Conservation (phyloP, 2,329 filamentous ascomycete genomes). For the Coniochaeta sp. region DNA sequence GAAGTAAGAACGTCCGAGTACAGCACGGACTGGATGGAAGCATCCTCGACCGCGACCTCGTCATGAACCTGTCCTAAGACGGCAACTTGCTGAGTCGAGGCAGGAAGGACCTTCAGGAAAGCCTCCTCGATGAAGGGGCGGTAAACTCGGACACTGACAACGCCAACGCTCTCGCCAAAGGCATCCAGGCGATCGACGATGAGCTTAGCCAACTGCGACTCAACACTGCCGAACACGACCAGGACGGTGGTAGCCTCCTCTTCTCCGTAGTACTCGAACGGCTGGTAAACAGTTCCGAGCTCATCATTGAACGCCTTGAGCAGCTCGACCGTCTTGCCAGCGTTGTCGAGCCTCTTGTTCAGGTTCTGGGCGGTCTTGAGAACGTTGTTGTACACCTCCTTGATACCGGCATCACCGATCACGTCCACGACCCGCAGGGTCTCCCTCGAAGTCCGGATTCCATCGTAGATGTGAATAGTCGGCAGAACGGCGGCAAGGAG, state of each 20-base stretch:
- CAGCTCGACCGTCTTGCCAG: slow-evolving; percentile 63
- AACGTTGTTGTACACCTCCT: slow-evolving; percentile 59
- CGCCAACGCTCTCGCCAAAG: slow-evolving; percentile 72
- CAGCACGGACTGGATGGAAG: slow-evolving; percentile 70
- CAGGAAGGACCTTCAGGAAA: slow-evolving; percentile 76
- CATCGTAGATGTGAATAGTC: slow-evolving; percentile 75
- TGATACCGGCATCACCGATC: slow-evolving; percentile 56
- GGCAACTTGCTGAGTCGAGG: slow-evolving; percentile 66
- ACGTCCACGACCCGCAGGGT: slow-evolving; percentile 67
- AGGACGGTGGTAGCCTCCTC: slow-evolving; percentile 71
- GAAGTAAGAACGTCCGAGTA: slow-evolving; percentile 89
- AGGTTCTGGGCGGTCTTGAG: slow-evolving; percentile 51
- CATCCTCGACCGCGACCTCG: slow-evolving; percentile 65
- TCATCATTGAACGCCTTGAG: slow-evolving; percentile 77
- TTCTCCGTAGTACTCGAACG: slow-evolving; percentile 93
- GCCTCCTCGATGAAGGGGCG: slow-evolving; percentile 92
- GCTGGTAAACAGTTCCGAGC: slow-evolving; percentile 84
- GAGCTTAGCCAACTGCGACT: slow-evolving; percentile 79
- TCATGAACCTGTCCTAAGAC: slow-evolving; percentile 85
- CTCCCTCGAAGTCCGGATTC: slow-evolving; percentile 65
- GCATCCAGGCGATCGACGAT: slow-evolving; percentile 66
- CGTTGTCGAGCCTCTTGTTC: slow-evolving; percentile 63
- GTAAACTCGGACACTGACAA: slow-evolving; percentile 88
- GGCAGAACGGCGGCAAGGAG: slow-evolving; percentile 64
- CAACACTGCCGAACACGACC: slow-evolving; percentile 87